Base-by-base conservation (phyloP, 1,139 yeast genomes). In the Starmera stellimalicola region DNA sequence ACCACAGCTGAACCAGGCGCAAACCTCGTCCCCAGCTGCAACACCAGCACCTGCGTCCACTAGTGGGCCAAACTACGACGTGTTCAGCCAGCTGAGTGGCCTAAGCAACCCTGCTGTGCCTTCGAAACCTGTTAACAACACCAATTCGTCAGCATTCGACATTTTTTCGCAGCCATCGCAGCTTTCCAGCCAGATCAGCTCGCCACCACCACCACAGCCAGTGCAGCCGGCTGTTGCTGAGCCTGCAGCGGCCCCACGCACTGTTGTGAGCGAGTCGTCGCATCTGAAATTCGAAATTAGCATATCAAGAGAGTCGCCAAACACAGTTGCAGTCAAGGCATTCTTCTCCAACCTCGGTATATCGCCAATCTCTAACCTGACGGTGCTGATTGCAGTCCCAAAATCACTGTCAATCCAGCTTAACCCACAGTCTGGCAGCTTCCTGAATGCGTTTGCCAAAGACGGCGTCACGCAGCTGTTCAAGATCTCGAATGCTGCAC, bases 371-470 rank as follows among this genome's bases (percentile, higher is more conserved):
- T 59, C 65, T 34, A 67, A 70, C 39, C 58, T 88, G 32, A 74
- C 74, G 45, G 77, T 85, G 50, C 68, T 81, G 52, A 60, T 85
- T 35, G 96, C 97, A 0, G 94, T 82, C 26, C 93, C 96, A 32
- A 83, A 81, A 52, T 55, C 70, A 16, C 74, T 82, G 50, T 70
- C 68, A 37, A 65, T 88, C 44, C 65, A 64, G 32, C 68, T 88
- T 58, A 66, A 72, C 37, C 78, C 94, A 1, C 94, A 85, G 49
- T 68, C 85, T 7, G 70, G 75, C 27, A 75, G 71, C 36, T 47
- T 56, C 11, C 50, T 87, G 14, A 62, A 64, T 35, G 71, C 80
- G 2, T 65, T 64, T 35, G 62, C 68, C 31, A 60, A 57, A 24
- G 67, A 70, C 36, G 80, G 79, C 6, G 65, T 84, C 15, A 62